A percentile compares a stretch with the other conserved stretches of the same genome.
Conservation (phyloP, 345 rosid genomes). For the Sisymbrium altissimum region DNA sequence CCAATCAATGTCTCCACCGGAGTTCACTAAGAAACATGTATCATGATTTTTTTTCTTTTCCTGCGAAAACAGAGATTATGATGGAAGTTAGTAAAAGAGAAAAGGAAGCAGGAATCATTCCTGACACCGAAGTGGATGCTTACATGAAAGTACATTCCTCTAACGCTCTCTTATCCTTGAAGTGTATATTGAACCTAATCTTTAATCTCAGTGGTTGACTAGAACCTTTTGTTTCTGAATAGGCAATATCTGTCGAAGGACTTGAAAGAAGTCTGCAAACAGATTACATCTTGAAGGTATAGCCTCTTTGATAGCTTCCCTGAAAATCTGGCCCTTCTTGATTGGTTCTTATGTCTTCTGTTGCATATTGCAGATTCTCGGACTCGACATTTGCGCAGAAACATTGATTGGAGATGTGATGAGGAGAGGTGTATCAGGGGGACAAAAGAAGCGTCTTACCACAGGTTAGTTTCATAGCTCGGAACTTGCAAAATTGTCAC, state of each 20-base stretch:
- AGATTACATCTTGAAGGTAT: constrained; percentile 77
- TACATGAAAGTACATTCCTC: constrained; percentile 62
- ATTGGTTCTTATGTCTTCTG: not conserved
- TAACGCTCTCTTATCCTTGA: not conserved
- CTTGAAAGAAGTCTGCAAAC: constrained; percentile 64
- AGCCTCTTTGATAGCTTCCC: constrained; percentile 3
- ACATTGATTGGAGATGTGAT: constrained; percentile 68
- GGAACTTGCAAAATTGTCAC: not conserved
- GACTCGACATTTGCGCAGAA: constrained; percentile 70
- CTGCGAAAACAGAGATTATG: constrained; percentile 54
- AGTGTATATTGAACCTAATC: not conserved
- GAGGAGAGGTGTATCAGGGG: constrained; percentile 82
- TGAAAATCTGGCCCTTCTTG: not conserved
- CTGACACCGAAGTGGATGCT: constrained; percentile 84
- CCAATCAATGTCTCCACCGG: not conserved
- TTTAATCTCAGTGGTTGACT: not conserved
- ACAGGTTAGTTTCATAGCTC: constrained; percentile 44
- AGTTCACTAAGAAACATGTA: not conserved
- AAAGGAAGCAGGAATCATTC: constrained; percentile 76
- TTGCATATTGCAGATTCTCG: constrained; percentile 49
- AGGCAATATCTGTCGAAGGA: constrained; percentile 72
- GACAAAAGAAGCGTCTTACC: constrained; percentile 79
- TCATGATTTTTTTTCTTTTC: not conserved
- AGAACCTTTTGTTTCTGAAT: constrained; percentile 2
- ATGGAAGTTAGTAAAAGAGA: constrained; percentile 70